Base-by-base conservation (phyloP, 495 filamentous ascomycete species). In the Aspergillus mulundensis region DNA sequence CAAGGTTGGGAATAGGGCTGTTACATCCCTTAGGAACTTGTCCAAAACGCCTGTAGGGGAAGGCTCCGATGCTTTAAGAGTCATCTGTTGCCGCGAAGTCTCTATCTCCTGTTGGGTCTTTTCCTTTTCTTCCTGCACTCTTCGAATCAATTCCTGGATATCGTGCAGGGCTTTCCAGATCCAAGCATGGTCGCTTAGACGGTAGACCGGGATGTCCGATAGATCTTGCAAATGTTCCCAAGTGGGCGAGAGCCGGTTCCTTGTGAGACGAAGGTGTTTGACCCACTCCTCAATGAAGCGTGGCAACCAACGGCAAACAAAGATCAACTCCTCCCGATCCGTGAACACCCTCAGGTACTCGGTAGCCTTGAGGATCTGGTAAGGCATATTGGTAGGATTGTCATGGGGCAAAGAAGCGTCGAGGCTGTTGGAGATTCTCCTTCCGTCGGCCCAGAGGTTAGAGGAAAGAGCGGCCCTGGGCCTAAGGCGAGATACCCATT, bases 121-220 rank as follows among this genome's bases (percentile, higher is more conserved):
- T 6, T 19, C 23, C 19, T 39, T 51, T 40, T 40, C 48, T 8
- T 24, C 48, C 21, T 53, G 38, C 36, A 53, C 50, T 38, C 20
- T 53, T 16, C 19, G 19, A 30, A 53, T 53, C 36, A 53, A 38
- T 3, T 42, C 36, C 39, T 53, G 12, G 15, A 53, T 43, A 19
- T 53, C 50, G 3, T 42, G 5, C 21, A 43, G 50, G 3, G 50
- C 38, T 43, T 43, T 53, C 50, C 50, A 53, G n/a, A 53, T 53
- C 50, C 50, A 53, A 2, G 24, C 38, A 30, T 53, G 50, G 23
- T 53, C 36, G 14, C 50, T 53, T 15, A 53, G 38, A 19, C 50
- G 50, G 28, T 53, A 53, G n/a, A 43, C 8, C 12, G 50, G 50
- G 38, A 53, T 43, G 23, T 53, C 50, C 15, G 38, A 53, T 14